A percentile compares a stretch with the other conserved stretches of the same genome.
Evolutionary conservation across 768 basidiomycete genomes (phyloP).

Genomic region (Mycena floridula): DNA sequence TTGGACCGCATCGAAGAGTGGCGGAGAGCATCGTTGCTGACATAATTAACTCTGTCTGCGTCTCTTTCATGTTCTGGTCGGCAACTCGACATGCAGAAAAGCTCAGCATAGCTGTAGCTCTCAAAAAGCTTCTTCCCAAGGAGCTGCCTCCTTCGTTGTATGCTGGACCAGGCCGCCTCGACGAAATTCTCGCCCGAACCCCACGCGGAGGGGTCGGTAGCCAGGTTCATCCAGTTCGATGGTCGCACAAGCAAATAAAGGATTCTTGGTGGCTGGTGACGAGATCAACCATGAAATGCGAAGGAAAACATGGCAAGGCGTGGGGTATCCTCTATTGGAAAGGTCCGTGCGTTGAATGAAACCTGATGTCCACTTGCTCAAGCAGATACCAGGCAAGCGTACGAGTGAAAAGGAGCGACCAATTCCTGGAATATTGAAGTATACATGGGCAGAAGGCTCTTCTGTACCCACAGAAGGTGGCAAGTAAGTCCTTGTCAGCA

Average conservation of each 20-base stretch:
- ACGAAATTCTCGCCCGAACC: constrained; percentile 63
- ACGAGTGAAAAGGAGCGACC: constrained; percentile 55
- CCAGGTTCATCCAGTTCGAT: constrained; percentile 66
- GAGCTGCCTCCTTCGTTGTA: constrained; percentile 56
- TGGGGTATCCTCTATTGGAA: constrained; percentile 81
- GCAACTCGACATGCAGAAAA: constrained; percentile 7
- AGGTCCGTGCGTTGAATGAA: constrained; percentile 40
- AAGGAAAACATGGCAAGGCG: constrained; percentile 73
- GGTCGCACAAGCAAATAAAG: constrained; percentile 60
- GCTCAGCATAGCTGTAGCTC: constrained; percentile 25
- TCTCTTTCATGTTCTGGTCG: constrained; percentile 1
- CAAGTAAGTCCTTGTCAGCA: too few species aligned
- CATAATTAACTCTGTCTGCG: constrained; percentile 16
- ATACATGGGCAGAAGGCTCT: constrained; percentile 59
- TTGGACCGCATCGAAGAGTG: constrained; percentile 1
- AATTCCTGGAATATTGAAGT: constrained; percentile 72
- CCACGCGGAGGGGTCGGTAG: constrained; percentile 64
- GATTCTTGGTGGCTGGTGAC: constrained; percentile 76
- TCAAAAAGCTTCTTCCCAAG: constrained; percentile 55
- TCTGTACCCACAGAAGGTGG: constrained; percentile 8
- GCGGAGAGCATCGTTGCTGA: constrained; percentile 16
- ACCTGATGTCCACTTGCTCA: not conserved
- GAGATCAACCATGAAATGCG: constrained; percentile 60
- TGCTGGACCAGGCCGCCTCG: constrained; percentile 56
- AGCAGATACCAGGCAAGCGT: constrained; percentile 39